These are phyloP conservation scores for Collariella sp. DNA, from an alignment of 495 filamentous ascomycete genomes.

Conservation along the genomic window DNA sequence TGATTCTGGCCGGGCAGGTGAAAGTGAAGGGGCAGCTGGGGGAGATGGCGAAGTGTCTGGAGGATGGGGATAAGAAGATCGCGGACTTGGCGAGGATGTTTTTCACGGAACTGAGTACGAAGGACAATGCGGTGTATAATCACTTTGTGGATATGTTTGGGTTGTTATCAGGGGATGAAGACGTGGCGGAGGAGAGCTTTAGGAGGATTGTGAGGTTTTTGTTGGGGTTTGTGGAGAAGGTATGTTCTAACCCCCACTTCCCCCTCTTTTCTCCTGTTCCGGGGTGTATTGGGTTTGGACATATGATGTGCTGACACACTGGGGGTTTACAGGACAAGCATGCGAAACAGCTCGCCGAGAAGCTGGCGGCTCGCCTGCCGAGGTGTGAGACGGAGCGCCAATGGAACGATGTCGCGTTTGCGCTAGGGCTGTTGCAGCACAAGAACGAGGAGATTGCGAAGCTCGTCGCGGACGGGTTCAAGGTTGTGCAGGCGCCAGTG, in stretches of 20 bases:
- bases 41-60: slow-evolving; percentile 98
- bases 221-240: slow-evolving; percentile 94
- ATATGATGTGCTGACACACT: slow-evolving; percentile 6
- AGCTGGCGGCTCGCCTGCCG: slow-evolving; percentile 77
- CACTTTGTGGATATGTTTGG: slow-evolving; percentile 99
- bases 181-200: slow-evolving; percentile 75
- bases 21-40: slow-evolving; percentile 99
- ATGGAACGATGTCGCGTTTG: slow-evolving; percentile 95
- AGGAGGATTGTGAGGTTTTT: slow-evolving; percentile 84
- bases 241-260: slow-evolving; percentile 30
- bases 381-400: slow-evolving; percentile 88
- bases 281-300: too few species aligned
- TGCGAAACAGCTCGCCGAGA: slow-evolving; percentile 88
- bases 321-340: slow-evolving; percentile 71
- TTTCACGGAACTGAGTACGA: slow-evolving; percentile 92
- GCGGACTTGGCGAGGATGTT: slow-evolving; percentile 95
- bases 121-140: slow-evolving; percentile 99
- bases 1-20: slow-evolving; percentile 95
- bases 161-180: slow-evolving; percentile 70
- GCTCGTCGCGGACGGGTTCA: slow-evolving; percentile 73
- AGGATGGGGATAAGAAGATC: slow-evolving; percentile 88
- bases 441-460: slow-evolving; percentile 97
- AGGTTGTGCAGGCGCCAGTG: slow-evolving; percentile 50
- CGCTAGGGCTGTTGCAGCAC: slow-evolving; percentile 78
- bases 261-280: not conserved